phyloP scores from a whole-genome alignment of 163 green algal genomes.

The Chlorella variabilis region DNA sequence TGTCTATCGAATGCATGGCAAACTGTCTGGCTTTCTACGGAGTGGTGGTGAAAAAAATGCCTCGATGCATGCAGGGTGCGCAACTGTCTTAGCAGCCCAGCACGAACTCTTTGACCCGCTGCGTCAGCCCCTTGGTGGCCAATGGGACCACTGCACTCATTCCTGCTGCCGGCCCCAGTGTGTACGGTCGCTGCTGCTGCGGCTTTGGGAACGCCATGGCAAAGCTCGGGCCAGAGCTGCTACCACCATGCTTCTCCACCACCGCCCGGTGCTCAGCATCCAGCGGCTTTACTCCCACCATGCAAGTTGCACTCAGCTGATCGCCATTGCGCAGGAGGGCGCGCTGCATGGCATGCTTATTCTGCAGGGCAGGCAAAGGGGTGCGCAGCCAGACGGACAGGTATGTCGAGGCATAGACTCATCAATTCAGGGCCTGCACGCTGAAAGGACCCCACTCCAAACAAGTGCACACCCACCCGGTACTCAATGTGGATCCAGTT shows the following conservation, averaged over 20 bases:
- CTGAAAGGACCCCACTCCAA: neutral
- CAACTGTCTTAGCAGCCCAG: constrained; percentile 25
- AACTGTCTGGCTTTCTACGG: neutral
- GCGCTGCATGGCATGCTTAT: constrained; percentile 77
- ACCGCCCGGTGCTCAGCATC: constrained; percentile 38
- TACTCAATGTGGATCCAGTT: constrained; percentile 90
- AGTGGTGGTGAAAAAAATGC: no score
- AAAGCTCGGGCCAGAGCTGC: neutral
- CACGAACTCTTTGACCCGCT: constrained; percentile 40
- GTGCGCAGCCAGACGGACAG: no score
- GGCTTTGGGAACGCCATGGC: constrained; percentile 38
- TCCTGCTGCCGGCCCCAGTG: neutral
- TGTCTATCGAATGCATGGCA: no score
- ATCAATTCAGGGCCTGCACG: neutral
- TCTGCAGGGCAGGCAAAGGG: constrained; percentile 62
- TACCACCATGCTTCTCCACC: constrained; percentile 18
- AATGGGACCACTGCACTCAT: constrained; percentile 17
- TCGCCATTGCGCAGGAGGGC: constrained; percentile 78
- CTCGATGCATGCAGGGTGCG: no score
- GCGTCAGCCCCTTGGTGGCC: constrained; percentile 15
- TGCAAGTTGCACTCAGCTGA: constrained; percentile 65
- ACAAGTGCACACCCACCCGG: constrained; percentile 32
- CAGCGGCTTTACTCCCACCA: constrained; percentile 84
- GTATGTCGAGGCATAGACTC: neutral
- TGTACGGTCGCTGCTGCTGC: constrained; percentile 29